phyloP scores from a whole-genome alignment of 2,329 filamentous ascomycete species.

The Endothia cerciana region DNA sequence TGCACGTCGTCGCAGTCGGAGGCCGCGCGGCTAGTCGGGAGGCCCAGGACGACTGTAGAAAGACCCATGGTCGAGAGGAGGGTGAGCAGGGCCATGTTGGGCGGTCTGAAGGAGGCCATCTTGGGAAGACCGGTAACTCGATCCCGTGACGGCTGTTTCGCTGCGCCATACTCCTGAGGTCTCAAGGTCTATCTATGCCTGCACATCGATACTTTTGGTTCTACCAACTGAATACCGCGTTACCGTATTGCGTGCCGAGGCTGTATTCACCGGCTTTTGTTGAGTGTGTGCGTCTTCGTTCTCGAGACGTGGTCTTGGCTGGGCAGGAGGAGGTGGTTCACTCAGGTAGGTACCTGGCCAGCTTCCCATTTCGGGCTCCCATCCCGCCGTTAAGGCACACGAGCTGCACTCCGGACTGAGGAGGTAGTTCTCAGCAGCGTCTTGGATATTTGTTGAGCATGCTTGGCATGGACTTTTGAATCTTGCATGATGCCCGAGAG shows the following conservation, averaged over 20 bases:
- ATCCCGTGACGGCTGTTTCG: background rate
- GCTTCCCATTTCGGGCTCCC: background rate
- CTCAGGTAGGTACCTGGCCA: background rate
- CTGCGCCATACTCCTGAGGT: background rate
- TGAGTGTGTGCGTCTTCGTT: background rate
- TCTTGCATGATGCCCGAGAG: no score
- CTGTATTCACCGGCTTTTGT: no score
- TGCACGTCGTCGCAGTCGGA: slow-evolving; percentile 17
- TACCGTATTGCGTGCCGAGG: no score
- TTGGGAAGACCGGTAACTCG: background rate
- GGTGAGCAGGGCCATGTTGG: background rate
- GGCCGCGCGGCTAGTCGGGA: background rate
- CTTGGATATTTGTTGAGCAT: background rate
- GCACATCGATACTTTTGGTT: no score
- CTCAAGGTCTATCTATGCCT: background rate
- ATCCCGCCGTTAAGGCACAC: background rate
- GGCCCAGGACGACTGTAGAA: background rate
- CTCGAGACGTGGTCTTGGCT: background rate
- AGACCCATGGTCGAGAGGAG: background rate
- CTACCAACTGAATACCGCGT: no score
- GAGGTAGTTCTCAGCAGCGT: background rate
- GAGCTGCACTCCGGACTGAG: slow-evolving; percentile 8
- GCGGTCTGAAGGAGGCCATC: background rate
- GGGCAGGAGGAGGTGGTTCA: background rate
- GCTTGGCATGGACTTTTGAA: no score